phyloP scores from a whole-genome alignment of 2,329 filamentous ascomycete species.

The Fusarium globosum region DNA sequence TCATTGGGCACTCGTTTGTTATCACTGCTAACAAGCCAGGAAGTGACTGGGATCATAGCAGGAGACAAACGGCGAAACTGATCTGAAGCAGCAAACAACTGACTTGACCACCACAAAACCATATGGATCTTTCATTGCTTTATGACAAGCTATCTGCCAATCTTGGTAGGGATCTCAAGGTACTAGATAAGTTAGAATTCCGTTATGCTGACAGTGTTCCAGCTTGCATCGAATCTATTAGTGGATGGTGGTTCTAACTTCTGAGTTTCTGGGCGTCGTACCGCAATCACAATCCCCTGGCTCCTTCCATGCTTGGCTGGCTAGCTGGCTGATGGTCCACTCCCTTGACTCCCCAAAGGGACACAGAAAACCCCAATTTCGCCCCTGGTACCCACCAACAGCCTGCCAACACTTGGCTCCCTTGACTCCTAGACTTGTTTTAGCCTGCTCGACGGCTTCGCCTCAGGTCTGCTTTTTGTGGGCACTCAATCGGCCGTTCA shows the following conservation, averaged over 20 bases:
- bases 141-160: not conserved
- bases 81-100: constrained; percentile 8
- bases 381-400: constrained; percentile 33
- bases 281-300: constrained; percentile 10
- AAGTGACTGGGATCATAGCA: constrained; percentile 13
- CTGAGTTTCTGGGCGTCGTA: not conserved
- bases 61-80: constrained; percentile 15
- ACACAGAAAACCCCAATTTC: constrained; percentile 22
- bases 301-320: constrained; percentile 17
- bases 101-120: not conserved
- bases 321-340: constrained; percentile 26
- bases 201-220: not conserved
- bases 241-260: constrained; percentile 20
- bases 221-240: not conserved
- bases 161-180: not conserved
- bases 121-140: not conserved
- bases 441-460: constrained; percentile 38
- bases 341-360: constrained; percentile 33
- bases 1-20: constrained; percentile 33
- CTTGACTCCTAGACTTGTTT: constrained; percentile 17
- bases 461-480: constrained; percentile 43
- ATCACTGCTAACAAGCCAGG: constrained; percentile 5
- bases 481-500: constrained; percentile 33
- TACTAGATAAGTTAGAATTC: not conserved
- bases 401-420: constrained; percentile 16